Conservation (phyloP, 2,329 filamentous ascomycete genomes). For the Cladosporium sp. region DNA sequence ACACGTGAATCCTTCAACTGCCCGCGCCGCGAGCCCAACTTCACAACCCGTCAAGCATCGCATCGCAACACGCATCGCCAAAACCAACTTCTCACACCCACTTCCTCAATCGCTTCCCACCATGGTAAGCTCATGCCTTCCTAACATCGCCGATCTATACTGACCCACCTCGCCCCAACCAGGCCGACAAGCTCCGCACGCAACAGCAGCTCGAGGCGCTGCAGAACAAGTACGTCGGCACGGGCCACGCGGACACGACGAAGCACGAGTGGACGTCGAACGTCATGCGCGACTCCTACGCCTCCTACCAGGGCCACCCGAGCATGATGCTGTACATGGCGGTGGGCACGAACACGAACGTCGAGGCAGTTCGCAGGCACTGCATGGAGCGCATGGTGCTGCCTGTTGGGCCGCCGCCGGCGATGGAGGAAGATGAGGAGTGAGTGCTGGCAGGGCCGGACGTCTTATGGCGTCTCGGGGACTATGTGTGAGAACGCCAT, state of each 20-base stretch:
- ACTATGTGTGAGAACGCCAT: too few species aligned
- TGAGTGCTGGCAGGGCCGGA: background rate
- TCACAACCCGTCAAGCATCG: background rate
- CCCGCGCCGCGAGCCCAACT: background rate
- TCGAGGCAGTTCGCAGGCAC: slow-evolving; percentile 67
- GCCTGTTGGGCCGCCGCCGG: slow-evolving; percentile 40
- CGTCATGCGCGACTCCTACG: slow-evolving; percentile 87
- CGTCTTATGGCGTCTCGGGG: too few species aligned
- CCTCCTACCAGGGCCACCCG: slow-evolving; percentile 83
- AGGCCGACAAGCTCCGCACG: slow-evolving; percentile 94
- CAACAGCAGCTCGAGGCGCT: slow-evolving; percentile 97
- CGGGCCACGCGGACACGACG: slow-evolving; percentile 91
- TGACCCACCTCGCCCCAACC: background rate
- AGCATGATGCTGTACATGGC: slow-evolving; percentile 83
- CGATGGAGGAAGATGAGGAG: background rate
- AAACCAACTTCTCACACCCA: background rate
- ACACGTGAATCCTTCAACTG: too few species aligned
- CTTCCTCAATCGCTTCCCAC: background rate
- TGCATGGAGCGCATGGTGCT: slow-evolving; percentile 71
- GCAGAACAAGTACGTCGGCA: slow-evolving; percentile 92
- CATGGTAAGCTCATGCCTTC: background rate
- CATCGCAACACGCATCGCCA: too few species aligned
- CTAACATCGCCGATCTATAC: background rate
- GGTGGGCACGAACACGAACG: slow-evolving; percentile 77
- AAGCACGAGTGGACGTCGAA: slow-evolving; percentile 98